These are phyloP conservation scores for Xylariaceae sp. DNA, from an alignment of 2,329 filamentous ascomycete species.

Conservation along the genomic window DNA sequence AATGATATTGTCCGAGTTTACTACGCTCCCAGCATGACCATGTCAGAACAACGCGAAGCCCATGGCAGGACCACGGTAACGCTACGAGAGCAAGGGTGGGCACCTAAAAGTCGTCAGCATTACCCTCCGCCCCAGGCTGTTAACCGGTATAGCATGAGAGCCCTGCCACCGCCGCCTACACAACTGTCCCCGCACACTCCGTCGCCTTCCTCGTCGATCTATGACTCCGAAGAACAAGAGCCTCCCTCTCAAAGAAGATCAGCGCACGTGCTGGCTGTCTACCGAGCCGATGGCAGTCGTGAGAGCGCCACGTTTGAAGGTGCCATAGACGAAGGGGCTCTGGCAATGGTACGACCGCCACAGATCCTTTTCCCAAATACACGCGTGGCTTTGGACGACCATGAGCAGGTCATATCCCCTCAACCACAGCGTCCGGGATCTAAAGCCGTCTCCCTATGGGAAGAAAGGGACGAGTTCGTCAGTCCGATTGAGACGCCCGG, in stretches of 20 bases:
- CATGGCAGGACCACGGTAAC: neutral
- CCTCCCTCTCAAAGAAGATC: conserved; percentile 2
- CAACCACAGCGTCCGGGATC: conserved; percentile 19
- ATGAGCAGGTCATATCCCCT: conserved; percentile 16
- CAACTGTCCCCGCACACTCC: conserved; percentile 7
- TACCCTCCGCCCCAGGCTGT: conserved; percentile 14
- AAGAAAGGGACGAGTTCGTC: conserved; percentile 15
- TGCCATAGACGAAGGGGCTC: conserved; percentile 12
- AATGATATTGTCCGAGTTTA: conserved; percentile 1
- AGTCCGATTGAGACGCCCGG: conserved; percentile 21
- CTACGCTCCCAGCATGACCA: conserved; percentile 4
- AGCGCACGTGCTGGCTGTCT: neutral
- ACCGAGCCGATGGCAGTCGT: neutral
- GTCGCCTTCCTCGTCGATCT: conserved; percentile 15
- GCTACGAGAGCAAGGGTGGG: conserved; percentile 3
- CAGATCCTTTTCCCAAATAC: conserved; percentile 7
- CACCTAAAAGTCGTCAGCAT: neutral
- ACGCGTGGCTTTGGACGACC: conserved; percentile 3
- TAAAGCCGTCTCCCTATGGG: conserved; percentile 14
- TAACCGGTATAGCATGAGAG: conserved; percentile 9
- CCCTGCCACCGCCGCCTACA: conserved; percentile 16
- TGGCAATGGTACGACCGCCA: conserved; percentile 13
- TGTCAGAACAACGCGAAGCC: conserved; percentile 8
- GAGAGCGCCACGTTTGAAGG: conserved; percentile 6
- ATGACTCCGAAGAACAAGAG: conserved; percentile 9